Conservation (phyloP, 2,329 filamentous ascomycete species). For the Alternaria metachromatica region DNA sequence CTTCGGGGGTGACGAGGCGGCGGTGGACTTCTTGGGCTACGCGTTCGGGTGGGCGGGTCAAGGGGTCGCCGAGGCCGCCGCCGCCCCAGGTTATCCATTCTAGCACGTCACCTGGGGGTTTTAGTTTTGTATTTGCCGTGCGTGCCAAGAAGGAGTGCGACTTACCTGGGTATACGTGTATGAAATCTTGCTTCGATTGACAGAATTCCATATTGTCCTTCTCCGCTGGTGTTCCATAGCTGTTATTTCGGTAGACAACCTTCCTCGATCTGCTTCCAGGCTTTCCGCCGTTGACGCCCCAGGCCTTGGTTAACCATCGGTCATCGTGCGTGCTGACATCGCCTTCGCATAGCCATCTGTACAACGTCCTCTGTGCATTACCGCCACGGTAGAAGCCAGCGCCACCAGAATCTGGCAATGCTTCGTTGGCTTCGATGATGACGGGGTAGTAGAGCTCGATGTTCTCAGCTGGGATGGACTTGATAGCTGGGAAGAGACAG, state of each 20-base stretch:
- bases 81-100: slow-evolving; percentile 61
- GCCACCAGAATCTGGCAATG: slow-evolving; percentile 57
- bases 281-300: slow-evolving; percentile 57
- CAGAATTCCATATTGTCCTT: slow-evolving; percentile 47
- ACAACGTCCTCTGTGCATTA: slow-evolving; percentile 58
- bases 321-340: slow-evolving; percentile 59
- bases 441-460: slow-evolving; percentile 58
- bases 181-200: slow-evolving; percentile 57
- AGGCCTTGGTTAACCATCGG: slow-evolving; percentile 58
- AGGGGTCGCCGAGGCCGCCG: slow-evolving; percentile 57
- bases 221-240: slow-evolving; percentile 41
- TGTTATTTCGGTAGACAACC: slow-evolving; percentile 52
- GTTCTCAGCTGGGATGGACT: slow-evolving; percentile 58
- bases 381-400: slow-evolving; percentile 57
- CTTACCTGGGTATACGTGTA: slow-evolving; percentile 52
- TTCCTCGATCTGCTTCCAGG: slow-evolving; percentile 55
- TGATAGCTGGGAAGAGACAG: slow-evolving; percentile 60
- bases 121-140: background rate
- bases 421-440: slow-evolving; percentile 57
- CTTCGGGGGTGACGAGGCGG: slow-evolving; percentile 53
- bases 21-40: slow-evolving; percentile 57
- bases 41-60: slow-evolving; percentile 52
- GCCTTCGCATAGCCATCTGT: slow-evolving; percentile 55
- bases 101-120: slow-evolving; percentile 51
- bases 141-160: background rate